Conservation (phyloP, 192 early-diverging fungal species). For the Mortierella alpina region DNA sequence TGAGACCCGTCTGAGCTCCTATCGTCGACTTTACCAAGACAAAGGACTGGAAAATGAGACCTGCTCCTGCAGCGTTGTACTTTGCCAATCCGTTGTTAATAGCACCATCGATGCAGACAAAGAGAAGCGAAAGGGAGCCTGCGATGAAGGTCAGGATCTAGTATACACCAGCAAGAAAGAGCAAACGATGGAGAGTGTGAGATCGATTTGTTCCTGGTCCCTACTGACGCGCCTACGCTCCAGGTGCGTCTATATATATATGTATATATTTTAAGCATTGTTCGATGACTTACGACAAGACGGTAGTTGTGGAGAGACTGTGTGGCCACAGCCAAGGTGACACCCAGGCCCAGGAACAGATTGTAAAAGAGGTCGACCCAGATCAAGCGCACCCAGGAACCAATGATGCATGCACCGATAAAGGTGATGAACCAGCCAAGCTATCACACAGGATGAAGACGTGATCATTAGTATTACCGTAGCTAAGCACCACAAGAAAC, state of each 20-base stretch:
- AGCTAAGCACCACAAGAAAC: background rate
- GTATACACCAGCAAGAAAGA: background rate
- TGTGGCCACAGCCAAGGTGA: constrained; percentile 37
- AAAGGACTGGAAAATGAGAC: constrained; percentile 54
- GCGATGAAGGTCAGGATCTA: constrained; percentile 53
- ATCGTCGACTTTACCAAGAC: constrained; percentile 29
- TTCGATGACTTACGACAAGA: constrained; percentile 36
- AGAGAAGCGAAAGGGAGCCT: constrained; percentile 21
- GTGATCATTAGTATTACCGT: background rate
- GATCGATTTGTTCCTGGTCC: background rate
- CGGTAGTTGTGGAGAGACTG: constrained; percentile 50
- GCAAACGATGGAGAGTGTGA: constrained; percentile 1
- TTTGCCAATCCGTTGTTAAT: constrained; percentile 1
- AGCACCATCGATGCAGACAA: background rate
- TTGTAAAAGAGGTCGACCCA: constrained; percentile 60
- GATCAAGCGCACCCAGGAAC: background rate
- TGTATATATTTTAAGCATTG: background rate
- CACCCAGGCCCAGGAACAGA: constrained; percentile 49
- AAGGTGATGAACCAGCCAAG: constrained; percentile 60
- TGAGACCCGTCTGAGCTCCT: background rate
- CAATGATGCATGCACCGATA: constrained; percentile 38
- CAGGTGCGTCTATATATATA: background rate
- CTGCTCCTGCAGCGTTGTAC: constrained; percentile 52
- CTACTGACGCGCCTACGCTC: background rate
- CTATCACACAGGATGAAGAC: constrained; percentile 24